Conservation (phyloP, 148 eudicot species). For the Agrostemma githago region DNA sequence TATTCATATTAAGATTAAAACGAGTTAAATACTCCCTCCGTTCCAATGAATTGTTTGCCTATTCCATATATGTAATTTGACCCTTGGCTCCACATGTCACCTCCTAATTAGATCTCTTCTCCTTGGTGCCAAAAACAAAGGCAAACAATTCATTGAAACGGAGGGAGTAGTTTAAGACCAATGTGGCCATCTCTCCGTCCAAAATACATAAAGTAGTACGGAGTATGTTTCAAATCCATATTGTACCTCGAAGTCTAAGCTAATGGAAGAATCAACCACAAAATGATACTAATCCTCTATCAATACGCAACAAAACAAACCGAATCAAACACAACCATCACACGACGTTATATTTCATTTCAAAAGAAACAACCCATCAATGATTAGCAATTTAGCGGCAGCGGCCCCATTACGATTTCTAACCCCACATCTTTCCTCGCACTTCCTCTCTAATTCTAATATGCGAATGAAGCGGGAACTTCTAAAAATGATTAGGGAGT, state of each 20-base stretch:
- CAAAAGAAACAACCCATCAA: background rate
- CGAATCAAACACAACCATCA: background rate
- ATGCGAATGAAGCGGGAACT: background rate
- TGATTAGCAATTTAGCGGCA: background rate
- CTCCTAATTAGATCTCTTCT: no score
- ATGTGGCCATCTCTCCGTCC: background rate
- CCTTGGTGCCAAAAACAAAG: no score
- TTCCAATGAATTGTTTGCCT: no score
- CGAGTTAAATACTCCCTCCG: no score
- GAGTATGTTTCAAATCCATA: background rate
- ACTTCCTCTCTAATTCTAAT: background rate
- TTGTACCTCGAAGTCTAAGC: background rate
- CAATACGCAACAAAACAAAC: background rate
- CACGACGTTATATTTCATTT: background rate
- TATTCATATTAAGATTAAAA: no score
- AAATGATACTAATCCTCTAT: background rate
- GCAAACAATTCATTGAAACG: no score
- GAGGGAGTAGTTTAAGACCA: no score
- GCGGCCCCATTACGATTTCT: background rate
- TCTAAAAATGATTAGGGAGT: background rate
- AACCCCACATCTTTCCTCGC: no score
- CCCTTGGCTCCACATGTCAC: no score
- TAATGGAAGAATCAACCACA: background rate
- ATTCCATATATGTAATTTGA: no score
- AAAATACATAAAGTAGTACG: background rate